Evolutionary conservation across 2,329 filamentous ascomycete species (phyloP).

Genomic region (Calcarisporium arbuscula): DNA sequence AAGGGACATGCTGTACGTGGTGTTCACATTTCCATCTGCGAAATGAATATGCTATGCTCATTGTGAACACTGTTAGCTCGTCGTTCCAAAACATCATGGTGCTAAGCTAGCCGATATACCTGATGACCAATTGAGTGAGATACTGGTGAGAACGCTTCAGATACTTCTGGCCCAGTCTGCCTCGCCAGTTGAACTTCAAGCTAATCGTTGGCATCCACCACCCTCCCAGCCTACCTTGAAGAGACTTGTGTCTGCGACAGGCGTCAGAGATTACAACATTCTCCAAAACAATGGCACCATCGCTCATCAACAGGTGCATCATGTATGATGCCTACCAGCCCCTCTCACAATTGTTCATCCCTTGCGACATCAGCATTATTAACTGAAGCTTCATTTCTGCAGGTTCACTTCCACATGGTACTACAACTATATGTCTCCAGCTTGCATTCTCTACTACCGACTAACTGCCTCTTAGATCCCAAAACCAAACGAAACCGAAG

Average conservation of each 20-base stretch:
- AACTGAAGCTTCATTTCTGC: slow-evolving; percentile 6
- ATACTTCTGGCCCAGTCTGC: neutral
- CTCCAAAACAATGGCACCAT: slow-evolving; percentile 92
- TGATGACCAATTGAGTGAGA: slow-evolving; percentile 76
- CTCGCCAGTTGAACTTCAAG: neutral
- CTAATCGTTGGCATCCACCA: neutral
- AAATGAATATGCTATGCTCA: neutral
- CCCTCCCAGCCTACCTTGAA: slow-evolving; percentile 51
- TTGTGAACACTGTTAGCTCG: slow-evolving; percentile 56
- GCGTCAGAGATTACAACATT: slow-evolving; percentile 80
- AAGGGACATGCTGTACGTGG: slow-evolving; percentile 76
- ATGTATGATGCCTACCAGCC: slow-evolving; percentile 53
- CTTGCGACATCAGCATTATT: neutral
- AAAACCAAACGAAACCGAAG: slow-evolving; percentile 80
- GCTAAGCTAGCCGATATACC: slow-evolving; percentile 88
- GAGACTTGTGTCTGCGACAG: slow-evolving; percentile 73
- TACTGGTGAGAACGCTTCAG: slow-evolving; percentile 54
- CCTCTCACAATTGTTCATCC: neutral
- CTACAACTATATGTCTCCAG: no score
- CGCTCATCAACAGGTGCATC: slow-evolving; percentile 88
- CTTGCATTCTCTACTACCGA: slow-evolving; percentile 4
- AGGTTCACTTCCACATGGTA: slow-evolving; percentile 95
- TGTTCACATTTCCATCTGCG: neutral
- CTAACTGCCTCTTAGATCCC: slow-evolving; percentile 63
- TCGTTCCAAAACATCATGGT: slow-evolving; percentile 94